These are phyloP conservation scores for Fusarium nodosum DNA, from an alignment of 2,329 filamentous ascomycete genomes.

Conservation along the genomic window DNA sequence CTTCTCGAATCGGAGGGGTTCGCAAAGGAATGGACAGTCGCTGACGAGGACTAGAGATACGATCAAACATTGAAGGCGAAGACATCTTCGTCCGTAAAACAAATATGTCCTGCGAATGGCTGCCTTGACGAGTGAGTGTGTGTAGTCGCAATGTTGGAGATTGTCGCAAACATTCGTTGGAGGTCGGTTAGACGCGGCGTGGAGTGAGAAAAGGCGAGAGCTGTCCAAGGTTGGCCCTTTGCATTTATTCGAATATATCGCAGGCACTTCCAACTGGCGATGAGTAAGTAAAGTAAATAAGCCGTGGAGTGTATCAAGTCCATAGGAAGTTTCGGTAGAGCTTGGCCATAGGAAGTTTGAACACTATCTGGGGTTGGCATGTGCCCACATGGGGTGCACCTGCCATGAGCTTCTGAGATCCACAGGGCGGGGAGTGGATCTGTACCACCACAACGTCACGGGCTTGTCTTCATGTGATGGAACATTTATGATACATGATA, in stretches of 20 bases:
- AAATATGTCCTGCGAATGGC: not conserved
- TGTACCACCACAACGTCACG: constrained; percentile 30
- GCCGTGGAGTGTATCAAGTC: constrained; percentile 4
- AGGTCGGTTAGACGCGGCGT: constrained; percentile 24
- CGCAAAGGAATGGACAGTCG: constrained; percentile 50
- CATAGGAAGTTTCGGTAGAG: constrained; percentile 26
- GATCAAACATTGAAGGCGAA: constrained; percentile 50
- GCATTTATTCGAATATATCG: not conserved
- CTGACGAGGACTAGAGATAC: constrained; percentile 46
- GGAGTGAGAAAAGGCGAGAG: not conserved
- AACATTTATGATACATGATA: not conserved
- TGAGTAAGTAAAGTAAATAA: not conserved
- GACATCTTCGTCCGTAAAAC: constrained; percentile 40
- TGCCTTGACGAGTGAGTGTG: not conserved
- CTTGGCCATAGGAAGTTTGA: constrained; percentile 23
- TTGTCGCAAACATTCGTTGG: constrained; percentile 30
- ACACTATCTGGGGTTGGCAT: constrained; percentile 42
- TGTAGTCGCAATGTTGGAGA: constrained; percentile 7
- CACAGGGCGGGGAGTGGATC: constrained; percentile 39
- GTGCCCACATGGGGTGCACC: constrained; percentile 42
- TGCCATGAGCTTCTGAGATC: constrained; percentile 42
- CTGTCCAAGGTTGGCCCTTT: not conserved
- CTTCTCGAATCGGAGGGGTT: constrained; percentile 42
- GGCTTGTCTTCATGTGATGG: constrained; percentile 38
- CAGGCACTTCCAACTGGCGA: too few species aligned